Conservation (phyloP, 306 rosid genomes). For the Ceratonia siliqua region DNA sequence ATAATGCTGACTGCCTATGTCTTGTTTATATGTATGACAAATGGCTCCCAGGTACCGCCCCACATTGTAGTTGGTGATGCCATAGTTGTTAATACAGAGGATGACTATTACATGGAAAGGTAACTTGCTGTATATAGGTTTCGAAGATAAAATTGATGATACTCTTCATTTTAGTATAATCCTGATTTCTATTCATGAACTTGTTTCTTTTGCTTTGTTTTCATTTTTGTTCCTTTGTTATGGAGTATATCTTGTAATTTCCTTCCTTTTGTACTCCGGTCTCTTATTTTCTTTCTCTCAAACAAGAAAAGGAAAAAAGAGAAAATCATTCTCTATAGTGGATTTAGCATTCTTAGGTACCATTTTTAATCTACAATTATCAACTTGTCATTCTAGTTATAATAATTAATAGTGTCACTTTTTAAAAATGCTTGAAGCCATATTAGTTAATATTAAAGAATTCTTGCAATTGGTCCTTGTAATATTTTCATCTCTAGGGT, state of each 20-base stretch:
- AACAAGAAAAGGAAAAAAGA: background rate
- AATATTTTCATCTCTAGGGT: background rate
- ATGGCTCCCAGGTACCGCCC: slow-evolving; percentile 65
- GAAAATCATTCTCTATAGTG: background rate
- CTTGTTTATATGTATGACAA: slow-evolving; percentile 1
- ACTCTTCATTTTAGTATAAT: slow-evolving; percentile 10
- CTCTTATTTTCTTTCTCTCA: background rate
- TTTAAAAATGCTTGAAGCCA: background rate
- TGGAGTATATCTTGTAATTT: background rate
- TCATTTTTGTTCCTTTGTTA: background rate
- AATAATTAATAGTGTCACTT: background rate
- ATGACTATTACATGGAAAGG: slow-evolving; percentile 85
- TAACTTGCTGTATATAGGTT: slow-evolving; percentile 33
- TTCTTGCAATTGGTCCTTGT: slow-evolving; percentile 11
- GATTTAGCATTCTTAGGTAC: slow-evolving; percentile 12
- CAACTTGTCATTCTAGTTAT: background rate
- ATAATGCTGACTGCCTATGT: slow-evolving; percentile 19
- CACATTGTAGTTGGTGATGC: slow-evolving; percentile 78
- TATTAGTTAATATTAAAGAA: background rate
- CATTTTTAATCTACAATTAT: background rate
- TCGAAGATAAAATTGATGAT: slow-evolving; percentile 16
- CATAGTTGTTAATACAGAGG: slow-evolving; percentile 70
- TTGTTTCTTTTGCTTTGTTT: slow-evolving; percentile 1
- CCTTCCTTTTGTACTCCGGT: background rate
- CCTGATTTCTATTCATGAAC: slow-evolving; percentile 23